A percentile compares a stretch with the other conserved stretches of the same genome.
phyloP scores from a whole-genome alignment of 2,329 filamentous ascomycete genomes.

The Thielaviopsis ethacetica region DNA sequence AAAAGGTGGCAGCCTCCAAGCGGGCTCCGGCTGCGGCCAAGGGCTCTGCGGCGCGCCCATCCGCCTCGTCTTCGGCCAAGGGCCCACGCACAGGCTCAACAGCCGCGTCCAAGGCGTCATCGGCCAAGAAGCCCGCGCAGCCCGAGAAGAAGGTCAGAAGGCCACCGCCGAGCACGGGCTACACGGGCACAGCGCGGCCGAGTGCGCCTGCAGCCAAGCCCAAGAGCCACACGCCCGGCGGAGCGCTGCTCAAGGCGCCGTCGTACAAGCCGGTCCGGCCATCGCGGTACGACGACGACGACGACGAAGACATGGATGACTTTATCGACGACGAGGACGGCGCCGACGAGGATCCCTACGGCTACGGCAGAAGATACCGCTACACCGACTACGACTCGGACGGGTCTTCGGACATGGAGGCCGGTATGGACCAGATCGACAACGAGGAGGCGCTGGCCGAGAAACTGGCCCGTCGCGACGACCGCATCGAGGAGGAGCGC shows the following conservation, averaged over 20 bases:
- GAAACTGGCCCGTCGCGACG: constrained; percentile 47
- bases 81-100: neutral
- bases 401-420: constrained; percentile 63
- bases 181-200: constrained; percentile 48
- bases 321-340: constrained; percentile 47
- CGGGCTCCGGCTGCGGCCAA: neutral
- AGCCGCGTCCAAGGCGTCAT: neutral
- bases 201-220: constrained; percentile 25
- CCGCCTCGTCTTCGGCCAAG: neutral
- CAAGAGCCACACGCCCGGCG: constrained; percentile 22
- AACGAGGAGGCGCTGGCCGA: constrained; percentile 51
- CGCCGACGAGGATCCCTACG: constrained; percentile 28
- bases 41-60: neutral
- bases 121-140: constrained; percentile 16
- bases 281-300: constrained; percentile 34
- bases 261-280: constrained; percentile 15
- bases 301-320: constrained; percentile 46
- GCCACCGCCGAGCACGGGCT: constrained; percentile 47
- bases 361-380: constrained; percentile 1
- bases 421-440: constrained; percentile 56
- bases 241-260: constrained; percentile 23
- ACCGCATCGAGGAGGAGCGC: constrained; percentile 45
- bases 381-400: constrained; percentile 43
- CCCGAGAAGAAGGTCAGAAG: constrained; percentile 45
- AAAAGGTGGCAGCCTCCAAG: neutral